These are phyloP conservation scores for Penicillium rolfsii DNA, from an alignment of 2,329 filamentous ascomycete genomes.

Conservation along the genomic window DNA sequence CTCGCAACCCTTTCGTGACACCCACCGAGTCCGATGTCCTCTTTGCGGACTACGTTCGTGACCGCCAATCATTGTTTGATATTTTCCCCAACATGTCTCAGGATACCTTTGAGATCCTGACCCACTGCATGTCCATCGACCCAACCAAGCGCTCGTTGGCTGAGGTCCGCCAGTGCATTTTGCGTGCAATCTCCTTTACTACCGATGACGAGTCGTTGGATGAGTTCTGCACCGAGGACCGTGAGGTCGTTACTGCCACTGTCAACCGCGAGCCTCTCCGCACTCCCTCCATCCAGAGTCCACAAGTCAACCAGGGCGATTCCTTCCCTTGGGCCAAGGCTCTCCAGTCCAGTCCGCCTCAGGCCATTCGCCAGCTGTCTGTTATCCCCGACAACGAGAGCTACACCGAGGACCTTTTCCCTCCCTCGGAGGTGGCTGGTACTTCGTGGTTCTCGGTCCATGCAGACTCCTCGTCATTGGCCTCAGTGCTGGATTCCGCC, in stretches of 20 bases:
- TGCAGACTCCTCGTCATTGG: constrained; percentile 76
- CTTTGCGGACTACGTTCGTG: constrained; percentile 88
- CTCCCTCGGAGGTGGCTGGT: constrained; percentile 68
- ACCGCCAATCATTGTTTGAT: constrained; percentile 95
- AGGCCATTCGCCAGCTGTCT: constrained; percentile 78
- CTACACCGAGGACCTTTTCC: constrained; percentile 84
- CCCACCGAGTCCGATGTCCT: constrained; percentile 89
- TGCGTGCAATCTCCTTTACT: constrained; percentile 85
- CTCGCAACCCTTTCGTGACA: constrained; percentile 91
- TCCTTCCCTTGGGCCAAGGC: constrained; percentile 96
- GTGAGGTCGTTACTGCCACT: constrained; percentile 72
- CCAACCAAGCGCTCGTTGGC: constrained; percentile 83
- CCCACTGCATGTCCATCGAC: constrained; percentile 87
- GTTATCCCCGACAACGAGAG: constrained; percentile 78
- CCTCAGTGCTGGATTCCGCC: constrained; percentile 81
- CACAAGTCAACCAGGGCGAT: constrained; percentile 72
- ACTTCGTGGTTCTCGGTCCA: constrained; percentile 77
- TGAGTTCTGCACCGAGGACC: constrained; percentile 87
- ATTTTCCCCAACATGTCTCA: constrained; percentile 98
- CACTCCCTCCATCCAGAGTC: constrained; percentile 91
- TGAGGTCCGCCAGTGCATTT: constrained; percentile 75
- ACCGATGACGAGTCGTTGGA: constrained; percentile 88
- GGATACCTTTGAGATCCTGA: constrained; percentile 93
- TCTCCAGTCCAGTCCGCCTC: constrained; percentile 73
- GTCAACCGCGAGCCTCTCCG: constrained; percentile 93